Conservation (phyloP, 805 yeast genomes). For the Komagataella populi region DNA sequence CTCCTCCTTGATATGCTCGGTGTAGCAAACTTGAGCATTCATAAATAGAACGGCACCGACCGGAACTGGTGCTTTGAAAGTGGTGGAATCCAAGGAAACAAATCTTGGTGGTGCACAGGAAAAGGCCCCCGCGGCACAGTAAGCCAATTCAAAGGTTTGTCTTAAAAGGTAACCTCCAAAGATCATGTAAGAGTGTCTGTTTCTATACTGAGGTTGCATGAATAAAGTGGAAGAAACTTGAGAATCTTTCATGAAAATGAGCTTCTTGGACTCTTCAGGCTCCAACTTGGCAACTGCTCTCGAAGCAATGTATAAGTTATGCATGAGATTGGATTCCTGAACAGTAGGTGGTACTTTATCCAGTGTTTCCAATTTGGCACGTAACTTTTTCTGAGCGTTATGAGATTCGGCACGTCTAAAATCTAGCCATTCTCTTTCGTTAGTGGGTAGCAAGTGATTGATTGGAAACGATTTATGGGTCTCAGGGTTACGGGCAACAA, state of each 20-base stretch:
- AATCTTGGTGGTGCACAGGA: constrained; percentile 79
- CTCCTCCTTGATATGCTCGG: constrained; percentile 53
- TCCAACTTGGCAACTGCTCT: constrained; percentile 15
- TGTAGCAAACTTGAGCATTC: constrained; percentile 74
- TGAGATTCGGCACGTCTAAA: constrained; percentile 83
- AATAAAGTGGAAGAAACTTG: constrained; percentile 60
- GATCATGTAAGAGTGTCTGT: constrained; percentile 87
- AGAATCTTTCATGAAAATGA: constrained; percentile 62
- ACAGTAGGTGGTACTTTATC: constrained; percentile 62
- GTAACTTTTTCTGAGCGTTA: constrained; percentile 72
- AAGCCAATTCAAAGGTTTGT: constrained; percentile 88
- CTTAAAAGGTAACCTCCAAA: constrained; percentile 91
- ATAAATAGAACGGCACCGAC: constrained; percentile 83
- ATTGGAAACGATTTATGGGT: constrained; percentile 86
- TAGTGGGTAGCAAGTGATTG: constrained; percentile 63
- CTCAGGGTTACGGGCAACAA: constrained; percentile 88
- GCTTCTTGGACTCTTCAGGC: constrained; percentile 29
- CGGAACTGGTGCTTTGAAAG: constrained; percentile 90
- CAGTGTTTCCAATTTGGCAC: constrained; percentile 51
- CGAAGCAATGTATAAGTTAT: constrained; percentile 56
- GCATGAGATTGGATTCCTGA: constrained; percentile 62
- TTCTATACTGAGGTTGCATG: constrained; percentile 96
- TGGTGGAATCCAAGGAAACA: constrained; percentile 79
- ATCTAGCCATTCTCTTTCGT: constrained; percentile 69
- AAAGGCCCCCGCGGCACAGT: constrained; percentile 85